Conservation (phyloP, 352 stramenopile genomes). For the Phytophthora fragariae region DNA sequence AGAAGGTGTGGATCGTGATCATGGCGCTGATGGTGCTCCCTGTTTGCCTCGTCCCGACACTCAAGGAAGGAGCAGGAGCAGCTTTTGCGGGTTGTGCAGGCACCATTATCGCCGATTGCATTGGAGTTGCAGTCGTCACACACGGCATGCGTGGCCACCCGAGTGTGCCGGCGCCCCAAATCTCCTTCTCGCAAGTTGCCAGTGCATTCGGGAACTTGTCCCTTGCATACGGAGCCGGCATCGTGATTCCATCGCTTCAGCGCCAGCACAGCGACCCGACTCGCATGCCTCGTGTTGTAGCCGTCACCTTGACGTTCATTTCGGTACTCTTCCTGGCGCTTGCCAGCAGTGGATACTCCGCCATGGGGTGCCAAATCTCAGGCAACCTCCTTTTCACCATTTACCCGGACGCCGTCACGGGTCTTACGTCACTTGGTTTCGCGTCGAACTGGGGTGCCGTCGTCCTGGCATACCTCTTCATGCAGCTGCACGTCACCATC, state of each 20-base stretch:
- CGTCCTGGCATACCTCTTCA: conserved; percentile 48
- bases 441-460: conserved; percentile 36
- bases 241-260: conserved; percentile 60
- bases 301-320: conserved; percentile 53
- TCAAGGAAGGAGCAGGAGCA: conserved; percentile 47
- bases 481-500: conserved; percentile 45
- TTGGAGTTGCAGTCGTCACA: conserved; percentile 49
- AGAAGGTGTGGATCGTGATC: conserved; percentile 50
- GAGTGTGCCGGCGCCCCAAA: conserved; percentile 40
- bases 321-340: conserved; percentile 55
- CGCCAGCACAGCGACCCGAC: conserved; percentile 58
- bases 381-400: conserved; percentile 68
- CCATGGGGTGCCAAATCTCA: conserved; percentile 60
- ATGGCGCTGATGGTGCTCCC: conserved; percentile 50
- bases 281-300: conserved; percentile 62
- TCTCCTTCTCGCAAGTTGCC: conserved; percentile 55
- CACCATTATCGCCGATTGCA: conserved; percentile 51
- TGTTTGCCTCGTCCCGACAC: conserved; percentile 47
- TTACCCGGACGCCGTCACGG: conserved; percentile 33
- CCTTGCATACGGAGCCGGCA: conserved; percentile 57
- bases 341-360: conserved; percentile 49
- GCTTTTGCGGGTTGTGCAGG: conserved; percentile 49
- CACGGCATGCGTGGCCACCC: conserved; percentile 58
- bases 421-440: conserved; percentile 45
- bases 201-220: conserved; percentile 62